Percentiles rank a stretch among this genome's conserved stretches.
Conservation (phyloP, 2,329 filamentous ascomycete species). For the Claviceps humidiphila region DNA sequence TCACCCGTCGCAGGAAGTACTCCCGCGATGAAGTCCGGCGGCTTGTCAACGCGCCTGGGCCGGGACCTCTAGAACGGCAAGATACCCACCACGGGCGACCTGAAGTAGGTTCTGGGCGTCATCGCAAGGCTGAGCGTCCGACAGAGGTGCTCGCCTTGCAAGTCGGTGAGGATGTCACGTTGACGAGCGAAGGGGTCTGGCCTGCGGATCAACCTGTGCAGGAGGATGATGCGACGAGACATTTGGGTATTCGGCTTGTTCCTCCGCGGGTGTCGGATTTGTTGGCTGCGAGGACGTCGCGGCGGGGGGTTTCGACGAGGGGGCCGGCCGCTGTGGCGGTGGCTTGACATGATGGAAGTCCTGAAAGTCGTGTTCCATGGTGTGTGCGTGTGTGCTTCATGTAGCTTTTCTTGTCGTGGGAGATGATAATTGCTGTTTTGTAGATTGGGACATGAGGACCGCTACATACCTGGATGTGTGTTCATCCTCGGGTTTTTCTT, state of each 20-base stretch:
- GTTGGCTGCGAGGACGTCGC: not conserved
- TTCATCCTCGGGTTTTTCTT: not conserved
- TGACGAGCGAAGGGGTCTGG: slow-evolving; percentile 27
- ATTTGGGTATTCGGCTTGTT: slow-evolving; percentile 3
- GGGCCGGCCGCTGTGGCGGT: not conserved
- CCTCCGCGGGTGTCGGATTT: not conserved
- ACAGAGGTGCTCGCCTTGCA: slow-evolving; percentile 30
- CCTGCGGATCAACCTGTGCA: slow-evolving; percentile 1
- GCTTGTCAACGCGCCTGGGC: slow-evolving; percentile 12
- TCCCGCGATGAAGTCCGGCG: slow-evolving; percentile 30
- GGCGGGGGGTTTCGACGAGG: not conserved
- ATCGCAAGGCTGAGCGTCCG: slow-evolving; percentile 5
- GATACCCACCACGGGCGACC: not conserved
- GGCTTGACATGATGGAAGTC: not conserved
- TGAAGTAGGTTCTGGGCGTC: slow-evolving; percentile 4
- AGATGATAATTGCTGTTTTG: too few species aligned
- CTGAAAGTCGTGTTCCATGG: too few species aligned
- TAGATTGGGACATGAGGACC: too few species aligned
- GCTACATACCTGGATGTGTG: too few species aligned
- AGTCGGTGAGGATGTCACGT: slow-evolving; percentile 28
- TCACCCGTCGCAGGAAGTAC: slow-evolving; percentile 34
- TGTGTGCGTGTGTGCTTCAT: too few species aligned
- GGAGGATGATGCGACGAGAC: not conserved
- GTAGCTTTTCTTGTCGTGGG: too few species aligned
- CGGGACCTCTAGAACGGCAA: not conserved